phyloP scores from a whole-genome alignment of 345 rosid genomes.

The Populus euphratica region DNA sequence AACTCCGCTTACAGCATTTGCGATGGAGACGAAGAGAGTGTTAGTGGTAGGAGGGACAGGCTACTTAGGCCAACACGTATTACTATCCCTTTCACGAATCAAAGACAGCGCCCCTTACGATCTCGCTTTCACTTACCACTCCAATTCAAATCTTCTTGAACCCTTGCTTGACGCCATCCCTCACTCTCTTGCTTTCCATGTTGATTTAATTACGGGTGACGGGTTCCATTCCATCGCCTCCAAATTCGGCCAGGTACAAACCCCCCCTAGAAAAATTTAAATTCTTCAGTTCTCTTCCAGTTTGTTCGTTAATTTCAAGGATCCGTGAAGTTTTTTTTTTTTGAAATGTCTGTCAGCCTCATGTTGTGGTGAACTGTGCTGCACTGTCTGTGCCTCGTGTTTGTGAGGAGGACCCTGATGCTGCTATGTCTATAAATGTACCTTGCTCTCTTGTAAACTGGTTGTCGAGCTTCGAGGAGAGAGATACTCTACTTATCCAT shows the following conservation, averaged over 20 bases:
- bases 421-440: slow-evolving; percentile 66
- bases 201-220: slow-evolving; percentile 58
- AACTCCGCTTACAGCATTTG: neutral
- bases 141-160: slow-evolving; percentile 46
- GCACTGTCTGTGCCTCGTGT: slow-evolving; percentile 81
- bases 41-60: slow-evolving; percentile 86
- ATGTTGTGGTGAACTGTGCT: slow-evolving; percentile 82
- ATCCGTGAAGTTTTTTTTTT: no score
- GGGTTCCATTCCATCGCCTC: slow-evolving; percentile 54
- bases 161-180: slow-evolving; percentile 55
- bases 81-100: slow-evolving; percentile 42
- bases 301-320: neutral
- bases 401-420: slow-evolving; percentile 71
- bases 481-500: slow-evolving; percentile 58
- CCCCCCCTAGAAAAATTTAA: no score
- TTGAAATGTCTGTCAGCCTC: slow-evolving; percentile 44
- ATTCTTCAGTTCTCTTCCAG: neutral
- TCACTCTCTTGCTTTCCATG: slow-evolving; percentile 43
- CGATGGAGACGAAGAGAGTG: slow-evolving; percentile 42
- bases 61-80: slow-evolving; percentile 87
- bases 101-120: slow-evolving; percentile 31
- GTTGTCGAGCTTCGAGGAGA: slow-evolving; percentile 43
- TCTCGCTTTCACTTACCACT: slow-evolving; percentile 62
- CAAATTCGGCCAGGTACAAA: slow-evolving; percentile 57
- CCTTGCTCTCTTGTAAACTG: slow-evolving; percentile 72